Base-by-base conservation (phyloP, 768 basidiomycete genomes). In the Tephrocybe sp. region DNA sequence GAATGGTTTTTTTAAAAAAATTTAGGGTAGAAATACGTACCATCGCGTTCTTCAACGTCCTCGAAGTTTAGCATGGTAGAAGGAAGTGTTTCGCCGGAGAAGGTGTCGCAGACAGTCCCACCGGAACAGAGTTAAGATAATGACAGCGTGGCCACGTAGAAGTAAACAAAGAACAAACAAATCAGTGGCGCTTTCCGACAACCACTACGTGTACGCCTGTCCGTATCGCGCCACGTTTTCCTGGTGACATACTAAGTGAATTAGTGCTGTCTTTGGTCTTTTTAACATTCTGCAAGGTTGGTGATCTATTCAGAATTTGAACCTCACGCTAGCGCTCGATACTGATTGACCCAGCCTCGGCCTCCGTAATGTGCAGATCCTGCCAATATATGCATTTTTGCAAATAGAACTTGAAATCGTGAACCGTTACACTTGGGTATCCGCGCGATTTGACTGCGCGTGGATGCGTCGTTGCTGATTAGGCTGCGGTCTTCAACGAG, bases 41-140 rank as follows among this genome's bases (percentile, higher is more conserved):
- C 95, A 69, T 98, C 95, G 61, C 92, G 83, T 68, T 98, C 95
- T 74, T 98, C 95, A 53, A 96, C 92, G 68, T 97, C 95, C 71
- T 98, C 95, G 63, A 96, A 95, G 69, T 89, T 90, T 63, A 87
- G 68, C 85, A 87, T 88, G 35, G 41, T 68, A 47, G 56, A 55
- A 55, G 48, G 52, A 47, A 51, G 49, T 61, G 59, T 57, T 61
- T 64, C 56, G 61, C 62, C 57, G 69, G 65, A 59, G 54, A 59
- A 59, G 71, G 65, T 73, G 68, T 73, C 70, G 69, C 72, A 66
- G 66, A 68, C 69, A 68, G 65, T 64, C 64, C 65, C 63, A 62
- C 47, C 58, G 57, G 55, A 61, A 55, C 50, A 55, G 55, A 53
- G 57, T 55, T 56, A 39, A 54, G 48, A 48, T 50, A 58, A 57